Base-by-base conservation (phyloP, 2,329 filamentous ascomycete genomes). In the Atkinsonella texensis region DNA sequence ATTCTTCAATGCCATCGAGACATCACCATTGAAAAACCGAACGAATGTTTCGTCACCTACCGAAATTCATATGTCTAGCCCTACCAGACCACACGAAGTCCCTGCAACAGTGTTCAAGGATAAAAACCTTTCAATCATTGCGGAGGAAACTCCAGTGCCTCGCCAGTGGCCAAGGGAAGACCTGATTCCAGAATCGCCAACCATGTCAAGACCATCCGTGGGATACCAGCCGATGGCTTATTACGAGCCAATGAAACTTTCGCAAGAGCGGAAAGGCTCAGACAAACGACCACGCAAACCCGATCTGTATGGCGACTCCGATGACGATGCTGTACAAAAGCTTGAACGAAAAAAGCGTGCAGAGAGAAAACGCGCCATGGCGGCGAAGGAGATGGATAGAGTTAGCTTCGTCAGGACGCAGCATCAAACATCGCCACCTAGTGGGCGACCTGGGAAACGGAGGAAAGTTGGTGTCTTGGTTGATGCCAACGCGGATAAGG, bases 1-100 rank as follows among this genome's bases (percentile, higher is more conserved):
- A 4, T 70, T 75, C 11, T 62, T 67, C 23, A 68, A 75, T 43
- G 62, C 65, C 2, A 59, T 68, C 2, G 65, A 68, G 55, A 67
- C 66, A 0, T 80, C 77, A 1, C 76, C 77, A 0, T 60, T 78
- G 1, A 78, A 77, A 58, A 67, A 73, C 38, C 70, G 73, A 28
- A 69, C 70, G 15, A 67, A 75, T 48, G 68, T 72, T 32, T 72
- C 73, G 0, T 76, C 73, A 0, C 73, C 75, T 2, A 67, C 69
- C 11, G 62, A 64, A 39, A 58, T 65, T 7, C 63, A 60, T 23
- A 66, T 67, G 0, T 74, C 74, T 7, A 76, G 73, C 48, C 72
- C 74, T 0, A 59, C 56, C 18, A 61, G 58, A 15, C 53, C 66
- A 1, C 58, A 64, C n/a, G 62, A 68, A 10, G 55, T 65, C 9